These are phyloP conservation scores for Trichophaea hybrida DNA, from an alignment of 2,329 filamentous ascomycete genomes.

Conservation along the genomic window DNA sequence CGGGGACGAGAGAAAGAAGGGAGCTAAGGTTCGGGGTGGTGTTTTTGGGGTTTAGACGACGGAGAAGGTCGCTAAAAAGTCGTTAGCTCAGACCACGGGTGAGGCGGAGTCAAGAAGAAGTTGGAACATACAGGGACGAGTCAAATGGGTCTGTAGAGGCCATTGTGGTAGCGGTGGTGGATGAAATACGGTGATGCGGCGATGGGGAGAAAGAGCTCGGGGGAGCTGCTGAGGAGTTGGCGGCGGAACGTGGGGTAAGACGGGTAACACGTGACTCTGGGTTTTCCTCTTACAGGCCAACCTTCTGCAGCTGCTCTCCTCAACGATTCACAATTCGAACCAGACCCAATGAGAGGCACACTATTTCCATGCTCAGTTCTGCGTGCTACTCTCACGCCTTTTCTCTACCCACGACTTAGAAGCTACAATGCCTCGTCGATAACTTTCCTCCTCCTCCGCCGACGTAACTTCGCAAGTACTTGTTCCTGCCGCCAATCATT, in stretches of 20 bases:
- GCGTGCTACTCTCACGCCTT: not conserved
- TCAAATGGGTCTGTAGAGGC: conserved; percentile 53
- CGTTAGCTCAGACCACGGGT: conserved; percentile 6
- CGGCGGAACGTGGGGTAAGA: not conserved
- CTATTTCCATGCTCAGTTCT: not conserved
- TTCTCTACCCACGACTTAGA: conserved; percentile 2
- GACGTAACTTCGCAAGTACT: not conserved
- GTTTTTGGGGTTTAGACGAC: conserved; percentile 87
- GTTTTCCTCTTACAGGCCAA: not conserved
- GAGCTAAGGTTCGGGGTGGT: conserved; percentile 75
- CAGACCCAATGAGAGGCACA: not conserved
- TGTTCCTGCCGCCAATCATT: not conserved
- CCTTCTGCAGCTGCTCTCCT: not conserved
- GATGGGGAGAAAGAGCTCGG: not conserved
- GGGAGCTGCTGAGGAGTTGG: not conserved
- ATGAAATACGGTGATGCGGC: not conserved
- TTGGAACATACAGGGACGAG: conserved; percentile 52
- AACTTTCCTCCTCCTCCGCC: not conserved
- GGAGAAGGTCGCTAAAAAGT: conserved; percentile 75
- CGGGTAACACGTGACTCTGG: not conserved
- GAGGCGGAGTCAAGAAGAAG: conserved; percentile 13
- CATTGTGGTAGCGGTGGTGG: conserved; percentile 30
- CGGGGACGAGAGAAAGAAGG: conserved; percentile 76
- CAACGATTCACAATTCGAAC: not conserved
- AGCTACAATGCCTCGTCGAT: not conserved